Evolutionary conservation across 306 rosid genomes (phyloP).

Genomic region (Lotus japonicus): DNA sequence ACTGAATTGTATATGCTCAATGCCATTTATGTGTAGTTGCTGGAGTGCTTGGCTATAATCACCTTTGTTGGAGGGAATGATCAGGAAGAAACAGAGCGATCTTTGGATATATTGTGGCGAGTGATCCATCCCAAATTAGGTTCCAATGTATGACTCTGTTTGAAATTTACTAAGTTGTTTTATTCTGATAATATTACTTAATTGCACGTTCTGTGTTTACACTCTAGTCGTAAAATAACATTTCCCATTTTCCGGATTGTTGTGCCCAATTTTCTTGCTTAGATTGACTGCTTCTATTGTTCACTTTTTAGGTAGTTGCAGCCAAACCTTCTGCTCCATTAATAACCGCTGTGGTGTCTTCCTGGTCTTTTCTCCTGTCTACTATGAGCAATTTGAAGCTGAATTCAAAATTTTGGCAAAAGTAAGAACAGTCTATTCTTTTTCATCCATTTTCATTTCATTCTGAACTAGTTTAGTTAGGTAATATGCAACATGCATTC

Average conservation of each 20-base stretch:
- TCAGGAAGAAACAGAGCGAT: constrained; percentile 73
- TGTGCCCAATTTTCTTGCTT: background rate
- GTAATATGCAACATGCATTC: background rate
- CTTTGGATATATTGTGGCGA: constrained; percentile 94
- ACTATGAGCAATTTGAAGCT: constrained; percentile 53
- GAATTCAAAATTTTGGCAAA: constrained; percentile 76
- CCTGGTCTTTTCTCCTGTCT: constrained; percentile 95
- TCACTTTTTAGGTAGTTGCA: constrained; percentile 54
- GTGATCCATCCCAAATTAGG: constrained; percentile 76
- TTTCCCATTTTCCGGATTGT: background rate
- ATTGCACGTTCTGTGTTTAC: background rate
- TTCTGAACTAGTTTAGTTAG: background rate
- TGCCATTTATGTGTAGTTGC: constrained; percentile 46
- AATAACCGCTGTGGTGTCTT: constrained; percentile 62
- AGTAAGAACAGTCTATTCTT: constrained; percentile 39
- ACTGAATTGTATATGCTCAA: constrained; percentile 2
- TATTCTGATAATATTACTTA: background rate
- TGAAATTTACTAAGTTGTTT: background rate
- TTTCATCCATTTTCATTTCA: background rate
- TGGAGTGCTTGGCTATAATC: constrained; percentile 82
- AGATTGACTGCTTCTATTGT: constrained; percentile 8
- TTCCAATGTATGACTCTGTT: constrained; percentile 51
- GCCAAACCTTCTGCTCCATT: constrained; percentile 59
- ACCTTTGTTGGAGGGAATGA: constrained; percentile 82
- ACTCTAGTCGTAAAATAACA: background rate